Conservation (phyloP, 768 basidiomycete species). For the Favolaschia claudopus region DNA sequence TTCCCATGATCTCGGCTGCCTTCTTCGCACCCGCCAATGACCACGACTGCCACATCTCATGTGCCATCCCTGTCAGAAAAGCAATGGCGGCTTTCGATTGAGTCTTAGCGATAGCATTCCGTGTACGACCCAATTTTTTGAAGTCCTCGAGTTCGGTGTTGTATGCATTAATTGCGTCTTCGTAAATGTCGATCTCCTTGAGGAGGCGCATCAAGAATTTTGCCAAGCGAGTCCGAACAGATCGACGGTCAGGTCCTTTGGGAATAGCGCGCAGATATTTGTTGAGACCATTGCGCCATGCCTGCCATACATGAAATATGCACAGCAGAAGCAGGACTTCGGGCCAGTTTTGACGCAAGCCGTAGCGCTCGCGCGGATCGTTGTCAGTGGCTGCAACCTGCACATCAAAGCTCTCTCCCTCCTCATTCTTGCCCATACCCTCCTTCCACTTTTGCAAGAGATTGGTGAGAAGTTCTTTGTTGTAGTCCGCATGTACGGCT, state of each 20-base stretch:
- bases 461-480: slow-evolving; percentile 26
- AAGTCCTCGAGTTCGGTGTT: slow-evolving; percentile 28
- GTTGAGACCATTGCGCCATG: slow-evolving; percentile 41
- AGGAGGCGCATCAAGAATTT: slow-evolving; percentile 29
- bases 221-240: slow-evolving; percentile 22
- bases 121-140: slow-evolving; percentile 2
- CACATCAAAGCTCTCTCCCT: slow-evolving; percentile 27
- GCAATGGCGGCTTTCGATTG: slow-evolving; percentile 29
- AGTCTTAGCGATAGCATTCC: slow-evolving; percentile 8
- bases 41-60: slow-evolving; percentile 38
- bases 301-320: slow-evolving; percentile 44
- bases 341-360: slow-evolving; percentile 25
- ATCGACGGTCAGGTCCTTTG: slow-evolving; percentile 31
- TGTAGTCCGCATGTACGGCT: slow-evolving; percentile 34
- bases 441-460: slow-evolving; percentile 28
- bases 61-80: slow-evolving; percentile 29
- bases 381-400: slow-evolving; percentile 38
- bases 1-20: slow-evolving; percentile 32
- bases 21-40: slow-evolving; percentile 33
- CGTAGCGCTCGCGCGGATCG: slow-evolving; percentile 34
- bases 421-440: slow-evolving; percentile 24
- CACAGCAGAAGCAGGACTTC: slow-evolving; percentile 40
- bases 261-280: slow-evolving; percentile 32
- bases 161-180: slow-evolving; percentile 25
- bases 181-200: slow-evolving; percentile 29